Percentiles rank a stretch among this genome's conserved stretches.
Evolutionary conservation across 2,329 filamentous ascomycete genomes (phyloP).

Genomic region (Aspergillus neotritici): DNA sequence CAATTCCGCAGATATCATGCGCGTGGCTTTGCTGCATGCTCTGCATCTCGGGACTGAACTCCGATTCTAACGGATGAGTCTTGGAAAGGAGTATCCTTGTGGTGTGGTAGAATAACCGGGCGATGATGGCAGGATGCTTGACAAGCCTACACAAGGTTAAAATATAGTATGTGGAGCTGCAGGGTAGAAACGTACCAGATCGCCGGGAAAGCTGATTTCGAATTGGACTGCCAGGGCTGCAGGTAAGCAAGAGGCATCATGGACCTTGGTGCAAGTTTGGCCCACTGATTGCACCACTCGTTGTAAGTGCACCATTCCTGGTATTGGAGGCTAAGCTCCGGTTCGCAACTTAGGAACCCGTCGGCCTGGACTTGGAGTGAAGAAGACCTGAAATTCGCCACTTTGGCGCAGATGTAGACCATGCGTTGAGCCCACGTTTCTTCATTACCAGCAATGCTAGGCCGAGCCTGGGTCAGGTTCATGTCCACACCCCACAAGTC

Average conservation of each 20-base stretch:
- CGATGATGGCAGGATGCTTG: conserved; percentile 74
- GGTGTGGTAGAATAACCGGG: conserved; percentile 83
- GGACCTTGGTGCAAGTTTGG: conserved; percentile 67
- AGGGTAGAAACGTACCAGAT: conserved; percentile 60
- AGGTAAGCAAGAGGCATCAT: conserved; percentile 84
- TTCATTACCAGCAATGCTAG: conserved; percentile 57
- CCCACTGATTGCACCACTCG: conserved; percentile 77
- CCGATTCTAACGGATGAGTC: conserved; percentile 63
- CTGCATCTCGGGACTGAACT: conserved; percentile 61
- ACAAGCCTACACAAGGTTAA: conserved; percentile 58
- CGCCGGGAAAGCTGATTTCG: conserved; percentile 74
- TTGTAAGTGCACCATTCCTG: conserved; percentile 77
- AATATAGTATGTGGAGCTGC: neutral
- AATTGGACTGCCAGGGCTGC: conserved; percentile 59
- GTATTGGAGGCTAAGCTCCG: conserved; percentile 58
- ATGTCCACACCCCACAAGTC: conserved; percentile 85
- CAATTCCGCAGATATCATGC: conserved; percentile 81
- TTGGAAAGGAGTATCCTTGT: conserved; percentile 75
- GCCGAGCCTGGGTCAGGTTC: conserved; percentile 56
- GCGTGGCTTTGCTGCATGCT: conserved; percentile 67
- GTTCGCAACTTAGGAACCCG: conserved; percentile 53
- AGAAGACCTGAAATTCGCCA: conserved; percentile 75
- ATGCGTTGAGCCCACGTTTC: conserved; percentile 86
- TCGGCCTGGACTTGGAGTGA: conserved; percentile 58
- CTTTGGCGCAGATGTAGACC: conserved; percentile 79